Percentiles rank a stretch among this genome's conserved stretches.
phyloP scores from a whole-genome alignment of 441 rosid genomes.

The Mallotus japonicus region DNA sequence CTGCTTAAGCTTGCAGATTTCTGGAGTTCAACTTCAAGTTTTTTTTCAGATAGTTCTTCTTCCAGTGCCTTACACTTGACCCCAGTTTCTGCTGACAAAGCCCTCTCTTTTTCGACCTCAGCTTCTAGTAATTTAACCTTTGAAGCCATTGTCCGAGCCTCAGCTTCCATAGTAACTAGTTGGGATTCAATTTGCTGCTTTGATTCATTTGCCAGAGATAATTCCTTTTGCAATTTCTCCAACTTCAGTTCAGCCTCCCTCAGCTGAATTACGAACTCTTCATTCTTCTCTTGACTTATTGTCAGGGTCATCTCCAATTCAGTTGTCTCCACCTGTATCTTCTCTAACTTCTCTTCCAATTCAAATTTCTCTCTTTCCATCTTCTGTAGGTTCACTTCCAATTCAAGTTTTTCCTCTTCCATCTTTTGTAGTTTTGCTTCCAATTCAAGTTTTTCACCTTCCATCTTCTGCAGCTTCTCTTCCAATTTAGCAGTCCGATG shows the following conservation, averaged over 20 bases:
- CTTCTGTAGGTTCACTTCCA: constrained; percentile 28
- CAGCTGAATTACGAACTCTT: constrained; percentile 52
- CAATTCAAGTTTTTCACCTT: constrained; percentile 38
- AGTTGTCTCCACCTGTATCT: constrained; percentile 29
- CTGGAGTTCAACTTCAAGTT: constrained; percentile 49
- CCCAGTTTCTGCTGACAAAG: constrained; percentile 37
- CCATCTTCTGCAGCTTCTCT: constrained; percentile 46
- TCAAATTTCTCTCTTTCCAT: constrained; percentile 33
- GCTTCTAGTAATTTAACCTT: constrained; percentile 52
- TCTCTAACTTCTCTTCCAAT: constrained; percentile 28
- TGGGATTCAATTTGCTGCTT: constrained; percentile 55
- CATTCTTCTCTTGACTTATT: constrained; percentile 38
- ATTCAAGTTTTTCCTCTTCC: constrained; percentile 31
- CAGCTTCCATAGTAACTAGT: constrained; percentile 45
- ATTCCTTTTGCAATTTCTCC: constrained; percentile 53
- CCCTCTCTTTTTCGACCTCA: constrained; percentile 55
- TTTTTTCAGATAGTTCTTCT: constrained; percentile 53
- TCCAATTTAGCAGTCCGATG: constrained; percentile 46
- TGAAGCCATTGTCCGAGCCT: constrained; percentile 41
- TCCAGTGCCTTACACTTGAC: constrained; percentile 59
- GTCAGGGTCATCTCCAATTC: constrained; percentile 57
- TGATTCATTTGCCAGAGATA: constrained; percentile 43
- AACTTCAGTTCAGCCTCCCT: constrained; percentile 46
- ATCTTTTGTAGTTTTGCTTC: constrained; percentile 24
- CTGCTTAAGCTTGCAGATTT: constrained; percentile 35